A percentile compares a stretch with the other conserved stretches of the same genome.
Evolutionary conservation across 179 eudicot genomes (phyloP).

Genomic region (Patellifolia procumbens): DNA sequence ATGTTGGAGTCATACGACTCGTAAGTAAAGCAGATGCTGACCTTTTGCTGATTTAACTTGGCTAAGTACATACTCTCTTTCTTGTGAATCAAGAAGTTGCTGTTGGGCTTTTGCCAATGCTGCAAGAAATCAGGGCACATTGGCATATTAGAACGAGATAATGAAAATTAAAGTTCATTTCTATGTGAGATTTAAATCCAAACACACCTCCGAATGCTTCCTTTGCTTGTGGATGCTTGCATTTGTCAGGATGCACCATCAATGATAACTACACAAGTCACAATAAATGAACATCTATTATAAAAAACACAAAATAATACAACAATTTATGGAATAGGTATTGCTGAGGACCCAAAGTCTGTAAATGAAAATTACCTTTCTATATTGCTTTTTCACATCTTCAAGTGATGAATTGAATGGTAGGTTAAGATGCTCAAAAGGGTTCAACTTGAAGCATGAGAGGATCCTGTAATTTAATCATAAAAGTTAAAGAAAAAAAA

Average conservation of each 20-base stretch:
- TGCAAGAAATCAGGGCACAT: conserved; percentile 36
- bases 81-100: conserved; percentile 83
- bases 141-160: conserved; percentile 12
- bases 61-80: conserved; percentile 80
- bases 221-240: conserved; percentile 99
- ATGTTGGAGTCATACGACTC: not conserved
- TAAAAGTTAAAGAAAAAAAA: conserved; percentile 4
- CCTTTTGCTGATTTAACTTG: conserved; percentile 94
- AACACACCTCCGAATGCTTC: conserved; percentile 92
- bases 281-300: conserved; percentile 8
- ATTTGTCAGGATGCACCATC: conserved; percentile 98
- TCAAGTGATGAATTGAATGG: conserved; percentile 76
- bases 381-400: conserved; percentile 91
- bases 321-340: conserved; percentile 8
- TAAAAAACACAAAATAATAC: not conserved
- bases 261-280: conserved; percentile 65
- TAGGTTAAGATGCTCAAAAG: conserved; percentile 85
- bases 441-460: conserved; percentile 96
- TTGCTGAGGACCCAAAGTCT: not conserved
- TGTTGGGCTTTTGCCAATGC: conserved; percentile 99
- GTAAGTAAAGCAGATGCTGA: conserved; percentile 26
- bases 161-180: too few relatives aligned
- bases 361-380: conserved; percentile 59
- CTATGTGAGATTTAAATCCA: not conserved
- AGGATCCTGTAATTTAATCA: conserved; percentile 64